Conservation (phyloP, 2,329 filamentous ascomycete species). For the Chaetomiaceae sp. region DNA sequence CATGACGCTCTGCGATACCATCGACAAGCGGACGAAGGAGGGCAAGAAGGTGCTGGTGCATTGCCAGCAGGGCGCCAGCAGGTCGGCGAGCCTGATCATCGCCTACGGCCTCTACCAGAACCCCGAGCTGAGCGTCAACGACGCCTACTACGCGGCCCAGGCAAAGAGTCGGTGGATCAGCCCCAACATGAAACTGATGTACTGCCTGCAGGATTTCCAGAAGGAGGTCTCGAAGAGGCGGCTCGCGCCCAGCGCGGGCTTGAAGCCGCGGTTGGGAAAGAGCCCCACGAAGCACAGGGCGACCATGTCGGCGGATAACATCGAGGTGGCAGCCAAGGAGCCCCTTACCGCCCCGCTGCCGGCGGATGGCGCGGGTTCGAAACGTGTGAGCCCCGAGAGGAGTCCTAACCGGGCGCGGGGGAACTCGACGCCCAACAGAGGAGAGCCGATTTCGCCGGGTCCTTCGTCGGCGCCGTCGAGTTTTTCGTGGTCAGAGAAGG, state of each 20-base stretch:
- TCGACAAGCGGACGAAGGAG: slow-evolving; percentile 66
- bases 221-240: slow-evolving; percentile 56
- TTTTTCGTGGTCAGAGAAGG: slow-evolving; percentile 54
- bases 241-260: slow-evolving; percentile 40
- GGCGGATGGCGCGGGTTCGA: slow-evolving; percentile 45
- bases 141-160: slow-evolving; percentile 78
- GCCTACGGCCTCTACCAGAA: slow-evolving; percentile 80
- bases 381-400: slow-evolving; percentile 35
- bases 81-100: slow-evolving; percentile 81
- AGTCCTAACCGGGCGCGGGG: slow-evolving; percentile 46
- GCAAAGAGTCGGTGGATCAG: slow-evolving; percentile 82
- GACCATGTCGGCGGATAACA: slow-evolving; percentile 56
- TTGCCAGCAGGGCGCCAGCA: slow-evolving; percentile 81
- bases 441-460: slow-evolving; percentile 52
- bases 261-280: slow-evolving; percentile 47
- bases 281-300: slow-evolving; percentile 58
- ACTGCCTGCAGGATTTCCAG: slow-evolving; percentile 79
- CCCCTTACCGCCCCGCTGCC: slow-evolving; percentile 60
- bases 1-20: slow-evolving; percentile 68
- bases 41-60: slow-evolving; percentile 78
- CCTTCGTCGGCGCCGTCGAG: slow-evolving; percentile 64
- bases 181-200: slow-evolving; percentile 88
- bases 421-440: slow-evolving; percentile 47
- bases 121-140: slow-evolving; percentile 71
- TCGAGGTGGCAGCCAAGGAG: slow-evolving; percentile 49